Base-by-base conservation (phyloP, 202 grass and related monocot species). In the Schoenoplectus tabernaemontani region DNA sequence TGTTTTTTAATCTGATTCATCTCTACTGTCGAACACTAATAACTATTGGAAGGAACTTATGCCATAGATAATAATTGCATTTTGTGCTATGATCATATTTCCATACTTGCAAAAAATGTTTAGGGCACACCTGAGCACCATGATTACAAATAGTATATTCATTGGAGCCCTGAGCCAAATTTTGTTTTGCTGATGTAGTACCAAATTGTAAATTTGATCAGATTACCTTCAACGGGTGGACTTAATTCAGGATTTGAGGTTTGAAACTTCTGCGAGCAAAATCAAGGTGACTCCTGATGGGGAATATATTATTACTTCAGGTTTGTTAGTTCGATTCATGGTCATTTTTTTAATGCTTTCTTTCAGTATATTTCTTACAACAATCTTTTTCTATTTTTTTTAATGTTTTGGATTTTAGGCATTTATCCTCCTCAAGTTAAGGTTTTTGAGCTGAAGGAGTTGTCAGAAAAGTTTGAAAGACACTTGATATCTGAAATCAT, bases 351-450 rank as follows among this genome's bases (percentile, higher is more conserved):
- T n/a, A n/a, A n/a, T 59, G 2, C 34, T 81, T 33, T 68, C 36
- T 64, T n/a, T 57, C 15, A 59, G 46, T 9, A 10, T 34, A 4
- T 74, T 37, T 60, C 15, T 16, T 20, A 17, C 33, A 41, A 39
- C 84, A 61, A 42, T 61, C n/a, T 78, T 63, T 11, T 11, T 57
- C 23, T 34, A 4, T 82, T 79, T 13, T n/a, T 81, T 42, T 42
- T 5, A 10, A 3, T 83, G 12, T 33, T 53, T 80, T 76, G 75
- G 26, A 62, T 41, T 28, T 63, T 86, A 94, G 91, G 91, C 41
- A 98, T 98, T 82, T 92, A 98, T 70, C 95, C 95, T 28, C 89
- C 95, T 42, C 95, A 98, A 87, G 78, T 98, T 57, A 98, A 98
- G 85, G 95, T 98, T 10, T 94, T 87, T 17, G 95, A 97, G 80